Conservation (phyloP, 2,329 filamentous ascomycete genomes). For the Endothia cerciana region DNA sequence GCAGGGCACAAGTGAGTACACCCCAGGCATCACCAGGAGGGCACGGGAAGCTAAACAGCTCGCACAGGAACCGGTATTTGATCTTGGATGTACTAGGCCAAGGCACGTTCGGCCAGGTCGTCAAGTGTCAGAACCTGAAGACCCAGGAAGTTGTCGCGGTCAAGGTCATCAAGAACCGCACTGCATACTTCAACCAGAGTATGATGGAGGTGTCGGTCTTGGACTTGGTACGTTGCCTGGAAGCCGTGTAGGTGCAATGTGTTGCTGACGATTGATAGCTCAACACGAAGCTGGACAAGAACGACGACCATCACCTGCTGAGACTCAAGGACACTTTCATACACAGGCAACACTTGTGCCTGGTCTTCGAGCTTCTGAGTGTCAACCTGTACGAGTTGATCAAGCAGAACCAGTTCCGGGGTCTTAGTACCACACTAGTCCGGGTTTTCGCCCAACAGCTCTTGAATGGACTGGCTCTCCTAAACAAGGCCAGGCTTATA, state of each 20-base stretch:
- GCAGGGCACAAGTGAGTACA: conserved; percentile 86
- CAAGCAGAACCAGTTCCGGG: conserved; percentile 99
- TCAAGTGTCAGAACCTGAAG: conserved; percentile 98
- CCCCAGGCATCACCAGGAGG: background rate
- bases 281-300: conserved; percentile 98
- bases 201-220: conserved; percentile 99
- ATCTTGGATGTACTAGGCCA: conserved; percentile 97
- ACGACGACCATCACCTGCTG: conserved; percentile 95
- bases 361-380: conserved; percentile 94
- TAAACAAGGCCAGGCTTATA: conserved; percentile 96
- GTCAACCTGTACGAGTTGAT: conserved; percentile 98
- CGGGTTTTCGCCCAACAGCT: conserved; percentile 97
- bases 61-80: conserved; percentile 81
- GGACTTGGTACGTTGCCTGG: conserved; percentile 69
- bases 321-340: conserved; percentile 98
- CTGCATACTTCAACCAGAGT: conserved; percentile 98
- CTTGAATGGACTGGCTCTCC: conserved; percentile 84
- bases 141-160: conserved; percentile 98
- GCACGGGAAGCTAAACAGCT: conserved; percentile 15
- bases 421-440: conserved; percentile 93
- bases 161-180: conserved; percentile 99
- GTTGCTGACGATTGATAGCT: conserved; percentile 57
- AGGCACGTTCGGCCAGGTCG: conserved; percentile 97
- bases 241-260: background rate
- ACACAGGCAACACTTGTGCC: conserved; percentile 91